Percentiles rank a stretch among this genome's conserved stretches.
These are phyloP conservation scores for Cylindrotheca fusiformis DNA, from an alignment of 108 stramenopile species.

Conservation along the genomic window DNA sequence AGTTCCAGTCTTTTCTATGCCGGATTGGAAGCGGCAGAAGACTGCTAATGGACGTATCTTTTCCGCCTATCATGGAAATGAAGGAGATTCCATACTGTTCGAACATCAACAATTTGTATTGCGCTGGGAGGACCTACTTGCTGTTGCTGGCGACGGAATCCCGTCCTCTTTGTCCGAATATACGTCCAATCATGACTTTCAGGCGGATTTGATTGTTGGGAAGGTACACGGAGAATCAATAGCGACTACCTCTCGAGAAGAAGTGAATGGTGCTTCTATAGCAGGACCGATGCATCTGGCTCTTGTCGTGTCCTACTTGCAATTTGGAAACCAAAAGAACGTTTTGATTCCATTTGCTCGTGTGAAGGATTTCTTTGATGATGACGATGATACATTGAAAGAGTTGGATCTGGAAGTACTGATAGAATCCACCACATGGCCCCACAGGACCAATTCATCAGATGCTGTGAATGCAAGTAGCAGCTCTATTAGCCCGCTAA, in stretches of 20 bases:
- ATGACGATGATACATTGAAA: constrained; percentile 9
- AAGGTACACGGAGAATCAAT: neutral
- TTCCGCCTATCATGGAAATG: constrained; percentile 22
- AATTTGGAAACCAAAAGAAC: constrained; percentile 22
- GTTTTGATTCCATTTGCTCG: constrained; percentile 26
- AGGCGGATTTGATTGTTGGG: constrained; percentile 27
- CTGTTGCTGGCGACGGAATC: constrained; percentile 18
- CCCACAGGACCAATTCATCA: constrained; percentile 10
- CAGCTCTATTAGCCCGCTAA: constrained; percentile 15
- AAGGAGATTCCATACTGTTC: constrained; percentile 21
- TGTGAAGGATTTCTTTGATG: constrained; percentile 28
- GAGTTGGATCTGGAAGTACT: constrained; percentile 28
- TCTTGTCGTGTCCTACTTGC: constrained; percentile 28
- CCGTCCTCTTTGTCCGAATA: constrained; percentile 1
- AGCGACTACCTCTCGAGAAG: too few species aligned
- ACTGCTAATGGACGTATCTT: constrained; percentile 22
- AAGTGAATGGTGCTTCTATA: too few species aligned
- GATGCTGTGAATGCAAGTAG: neutral
- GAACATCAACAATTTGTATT: constrained; percentile 29
- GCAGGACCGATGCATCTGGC: too few species aligned
- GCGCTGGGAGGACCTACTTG: constrained; percentile 26
- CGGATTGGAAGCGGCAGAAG: constrained; percentile 34
- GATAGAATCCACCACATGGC: too few species aligned
- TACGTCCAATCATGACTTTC: constrained; percentile 23
- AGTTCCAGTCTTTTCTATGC: constrained; percentile 34